Conservation (phyloP, 306 rosid species). For the Sechiopsis laciniata region DNA sequence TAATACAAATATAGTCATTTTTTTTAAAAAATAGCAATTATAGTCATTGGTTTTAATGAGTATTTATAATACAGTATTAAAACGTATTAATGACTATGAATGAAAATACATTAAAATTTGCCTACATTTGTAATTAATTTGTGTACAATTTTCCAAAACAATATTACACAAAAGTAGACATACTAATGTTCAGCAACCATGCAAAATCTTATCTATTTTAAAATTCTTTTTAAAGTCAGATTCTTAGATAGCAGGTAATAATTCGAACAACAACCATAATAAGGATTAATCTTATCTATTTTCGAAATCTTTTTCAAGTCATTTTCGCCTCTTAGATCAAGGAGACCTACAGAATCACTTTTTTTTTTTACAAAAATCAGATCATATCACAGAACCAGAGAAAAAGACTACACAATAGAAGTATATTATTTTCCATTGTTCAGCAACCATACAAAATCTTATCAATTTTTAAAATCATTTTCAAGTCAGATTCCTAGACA, state of each 20-base stretch:
- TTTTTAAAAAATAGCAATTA: no score
- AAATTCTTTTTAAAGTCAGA: background rate
- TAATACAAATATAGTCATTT: no score
- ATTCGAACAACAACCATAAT: background rate
- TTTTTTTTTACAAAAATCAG: background rate
- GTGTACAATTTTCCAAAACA: background rate
- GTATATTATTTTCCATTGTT: background rate
- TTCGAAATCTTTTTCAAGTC: conserved; percentile 33
- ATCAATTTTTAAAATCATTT: background rate
- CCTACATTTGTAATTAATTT: no score
- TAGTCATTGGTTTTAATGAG: no score
- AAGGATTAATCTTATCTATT: background rate
- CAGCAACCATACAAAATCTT: background rate
- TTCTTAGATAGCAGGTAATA: background rate
- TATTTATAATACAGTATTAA: no score
- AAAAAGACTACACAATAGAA: background rate
- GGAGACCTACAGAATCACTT: conserved; percentile 52
- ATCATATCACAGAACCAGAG: background rate
- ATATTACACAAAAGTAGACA: background rate
- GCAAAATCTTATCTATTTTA: background rate
- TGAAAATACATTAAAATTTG: no score
- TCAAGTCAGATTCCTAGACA: background rate
- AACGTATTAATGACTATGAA: no score
- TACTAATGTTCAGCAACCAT: background rate
- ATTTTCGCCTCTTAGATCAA: conserved; percentile 86